A percentile compares a stretch with the other conserved stretches of the same genome.
Evolutionary conservation across 345 rosid genomes (phyloP).

Genomic region (Anastatica hierochuntica): DNA sequence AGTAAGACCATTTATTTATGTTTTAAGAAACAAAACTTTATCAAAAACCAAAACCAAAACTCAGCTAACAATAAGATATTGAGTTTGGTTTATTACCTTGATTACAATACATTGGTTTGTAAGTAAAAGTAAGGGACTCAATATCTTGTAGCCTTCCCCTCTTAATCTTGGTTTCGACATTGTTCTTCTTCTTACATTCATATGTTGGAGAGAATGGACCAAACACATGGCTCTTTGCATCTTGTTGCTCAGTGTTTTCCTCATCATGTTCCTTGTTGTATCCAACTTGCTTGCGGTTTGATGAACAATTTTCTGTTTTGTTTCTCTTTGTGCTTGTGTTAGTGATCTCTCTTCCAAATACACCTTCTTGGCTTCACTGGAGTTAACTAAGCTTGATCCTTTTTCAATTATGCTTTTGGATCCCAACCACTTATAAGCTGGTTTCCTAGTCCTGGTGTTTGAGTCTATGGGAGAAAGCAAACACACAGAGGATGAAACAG

Average conservation of each 20-base stretch:
- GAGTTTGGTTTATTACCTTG: slow-evolving; percentile 37
- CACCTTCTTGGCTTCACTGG: slow-evolving; percentile 33
- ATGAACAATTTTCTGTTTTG: slow-evolving; percentile 28
- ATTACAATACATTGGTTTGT: slow-evolving; percentile 53
- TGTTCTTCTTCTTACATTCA: slow-evolving; percentile 6
- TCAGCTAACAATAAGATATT: neutral
- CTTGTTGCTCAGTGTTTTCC: slow-evolving; percentile 28
- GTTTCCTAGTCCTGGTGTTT: slow-evolving; percentile 58
- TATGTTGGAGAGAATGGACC: slow-evolving; percentile 71
- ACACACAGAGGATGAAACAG: neutral
- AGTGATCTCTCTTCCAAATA: slow-evolving; percentile 60
- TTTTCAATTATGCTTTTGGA: slow-evolving; percentile 32
- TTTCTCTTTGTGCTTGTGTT: slow-evolving; percentile 40
- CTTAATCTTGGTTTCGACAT: slow-evolving; percentile 23
- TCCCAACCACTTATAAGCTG: slow-evolving; percentile 82
- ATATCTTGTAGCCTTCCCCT: slow-evolving; percentile 34
- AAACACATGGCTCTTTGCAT: slow-evolving; percentile 36
- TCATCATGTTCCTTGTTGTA: slow-evolving; percentile 2
- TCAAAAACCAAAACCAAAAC: neutral
- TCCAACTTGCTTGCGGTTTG: slow-evolving; percentile 19
- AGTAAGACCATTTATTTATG: slow-evolving; percentile 66
- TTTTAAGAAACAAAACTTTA: slow-evolving; percentile 8
- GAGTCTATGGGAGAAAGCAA: slow-evolving; percentile 39
- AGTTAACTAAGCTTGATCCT: slow-evolving; percentile 8
- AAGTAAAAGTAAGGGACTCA: slow-evolving; percentile 46